These are phyloP conservation scores for Pterocarpus macrocarpus DNA, from an alignment of 306 rosid species.

Conservation along the genomic window DNA sequence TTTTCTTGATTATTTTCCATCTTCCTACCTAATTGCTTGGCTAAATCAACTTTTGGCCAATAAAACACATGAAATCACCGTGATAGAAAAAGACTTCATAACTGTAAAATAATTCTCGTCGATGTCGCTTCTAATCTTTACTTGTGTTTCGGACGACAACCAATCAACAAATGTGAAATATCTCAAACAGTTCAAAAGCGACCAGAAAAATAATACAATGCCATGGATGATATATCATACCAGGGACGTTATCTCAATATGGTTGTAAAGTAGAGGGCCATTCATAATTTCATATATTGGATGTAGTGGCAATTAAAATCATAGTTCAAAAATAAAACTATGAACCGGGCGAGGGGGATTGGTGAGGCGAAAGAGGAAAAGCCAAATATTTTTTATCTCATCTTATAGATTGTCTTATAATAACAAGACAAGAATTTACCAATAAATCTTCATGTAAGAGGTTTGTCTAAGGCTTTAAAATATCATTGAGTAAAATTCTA, in stretches of 20 bases:
- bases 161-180: slow-evolving; percentile 7
- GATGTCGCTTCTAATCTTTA: neutral
- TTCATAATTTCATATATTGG: neutral
- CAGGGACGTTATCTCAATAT: neutral
- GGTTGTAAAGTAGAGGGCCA: neutral
- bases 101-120: neutral
- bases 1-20: neutral
- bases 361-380: neutral
- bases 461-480: slow-evolving; percentile 10
- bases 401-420: slow-evolving; percentile 24
- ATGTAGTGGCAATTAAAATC: neutral
- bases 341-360: neutral
- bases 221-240: neutral
- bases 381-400: neutral
- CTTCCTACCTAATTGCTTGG: neutral
- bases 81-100: neutral
- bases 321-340: neutral
- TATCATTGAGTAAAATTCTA: slow-evolving; percentile 14
- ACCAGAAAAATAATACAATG: neutral
- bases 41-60: slow-evolving; percentile 34
- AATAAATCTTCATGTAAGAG: slow-evolving; percentile 22
- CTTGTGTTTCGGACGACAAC: neutral
- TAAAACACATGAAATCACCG: slow-evolving; percentile 7
- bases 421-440: slow-evolving; percentile 37
- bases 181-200: slow-evolving; percentile 17